Evolutionary conservation across 352 stramenopile species (phyloP).

Genomic region (Phytophthora nicotianae): DNA sequence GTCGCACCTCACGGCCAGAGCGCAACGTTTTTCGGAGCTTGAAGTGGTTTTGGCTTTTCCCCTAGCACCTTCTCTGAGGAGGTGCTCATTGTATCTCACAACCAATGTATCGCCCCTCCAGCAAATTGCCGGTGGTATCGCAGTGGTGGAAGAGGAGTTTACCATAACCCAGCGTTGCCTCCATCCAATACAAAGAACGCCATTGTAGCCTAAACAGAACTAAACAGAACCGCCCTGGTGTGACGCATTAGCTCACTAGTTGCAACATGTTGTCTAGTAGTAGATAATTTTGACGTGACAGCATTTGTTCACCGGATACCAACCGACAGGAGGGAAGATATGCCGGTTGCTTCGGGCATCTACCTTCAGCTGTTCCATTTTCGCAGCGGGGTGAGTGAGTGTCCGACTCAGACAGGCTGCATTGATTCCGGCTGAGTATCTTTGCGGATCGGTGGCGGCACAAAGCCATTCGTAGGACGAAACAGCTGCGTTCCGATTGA

Average conservation of each 20-base stretch:
- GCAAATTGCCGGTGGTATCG: background rate
- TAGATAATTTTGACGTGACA: constrained; percentile 19
- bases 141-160: background rate
- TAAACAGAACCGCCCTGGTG: background rate
- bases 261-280: constrained; percentile 6
- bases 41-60: constrained; percentile 8
- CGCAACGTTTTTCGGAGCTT: constrained; percentile 11
- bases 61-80: background rate
- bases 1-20: background rate
- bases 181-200: background rate
- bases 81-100: background rate
- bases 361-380: constrained; percentile 23
- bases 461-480: constrained; percentile 1
- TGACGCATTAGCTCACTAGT: constrained; percentile 13
- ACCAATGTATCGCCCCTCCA: background rate
- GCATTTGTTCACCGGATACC: constrained; percentile 11
- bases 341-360: background rate
- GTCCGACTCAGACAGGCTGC: constrained; percentile 15
- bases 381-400: constrained; percentile 15
- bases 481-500: constrained; percentile 7
- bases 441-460: constrained; percentile 3
- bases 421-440: constrained; percentile 27
- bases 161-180: background rate
- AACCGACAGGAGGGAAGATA: constrained; percentile 2
- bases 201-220: background rate